Evolutionary conservation across 805 yeast genomes (phyloP).

Genomic region (Isabelozyma pseudorhagii): DNA sequence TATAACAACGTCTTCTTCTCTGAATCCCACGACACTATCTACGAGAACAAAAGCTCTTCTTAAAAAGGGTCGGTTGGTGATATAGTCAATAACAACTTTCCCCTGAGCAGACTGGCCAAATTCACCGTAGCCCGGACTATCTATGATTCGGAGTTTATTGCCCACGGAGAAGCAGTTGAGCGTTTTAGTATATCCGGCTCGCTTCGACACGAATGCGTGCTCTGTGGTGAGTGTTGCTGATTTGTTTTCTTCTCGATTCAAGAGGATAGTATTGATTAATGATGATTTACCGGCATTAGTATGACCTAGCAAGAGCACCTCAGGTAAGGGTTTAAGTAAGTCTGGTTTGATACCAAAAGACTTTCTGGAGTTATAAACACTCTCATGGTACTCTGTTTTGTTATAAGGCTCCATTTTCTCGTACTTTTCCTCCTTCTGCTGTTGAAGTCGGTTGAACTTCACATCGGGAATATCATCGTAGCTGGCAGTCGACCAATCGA

Average conservation of each 20-base stretch:
- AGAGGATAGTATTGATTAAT: slow-evolving; percentile 58
- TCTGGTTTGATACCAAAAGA: slow-evolving; percentile 34
- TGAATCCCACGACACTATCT: slow-evolving; percentile 59
- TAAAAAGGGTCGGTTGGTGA: slow-evolving; percentile 51
- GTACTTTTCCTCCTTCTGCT: slow-evolving; percentile 11
- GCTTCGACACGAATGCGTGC: slow-evolving; percentile 53
- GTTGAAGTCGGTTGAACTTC: slow-evolving; percentile 20
- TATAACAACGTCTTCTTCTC: slow-evolving; percentile 52
- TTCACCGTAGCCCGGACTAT: slow-evolving; percentile 89
- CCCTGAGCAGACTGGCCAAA: slow-evolving; percentile 71
- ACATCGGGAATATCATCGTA: slow-evolving; percentile 61
- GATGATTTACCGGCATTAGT: slow-evolving; percentile 89
- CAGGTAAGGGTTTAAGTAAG: slow-evolving; percentile 49
- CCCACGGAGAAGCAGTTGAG: slow-evolving; percentile 72
- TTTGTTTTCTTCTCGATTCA: slow-evolving; percentile 28
- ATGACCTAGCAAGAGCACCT: slow-evolving; percentile 72
- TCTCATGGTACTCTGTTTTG: slow-evolving; percentile 15
- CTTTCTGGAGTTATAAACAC: slow-evolving; percentile 13
- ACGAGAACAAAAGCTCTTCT: slow-evolving; percentile 59
- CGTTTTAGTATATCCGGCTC: slow-evolving; percentile 59
- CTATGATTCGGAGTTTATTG: slow-evolving; percentile 63
- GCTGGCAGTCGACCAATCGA: slow-evolving; percentile 60
- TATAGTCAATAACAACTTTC: slow-evolving; percentile 58
- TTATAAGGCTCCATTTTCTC: slow-evolving; percentile 21
- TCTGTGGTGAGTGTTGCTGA: slow-evolving; percentile 20